Percentiles rank a stretch among this genome's conserved stretches.
These are phyloP conservation scores for Pseudogymnoascus sp. DNA, from an alignment of 2,329 filamentous ascomycete species.

Conservation along the genomic window DNA sequence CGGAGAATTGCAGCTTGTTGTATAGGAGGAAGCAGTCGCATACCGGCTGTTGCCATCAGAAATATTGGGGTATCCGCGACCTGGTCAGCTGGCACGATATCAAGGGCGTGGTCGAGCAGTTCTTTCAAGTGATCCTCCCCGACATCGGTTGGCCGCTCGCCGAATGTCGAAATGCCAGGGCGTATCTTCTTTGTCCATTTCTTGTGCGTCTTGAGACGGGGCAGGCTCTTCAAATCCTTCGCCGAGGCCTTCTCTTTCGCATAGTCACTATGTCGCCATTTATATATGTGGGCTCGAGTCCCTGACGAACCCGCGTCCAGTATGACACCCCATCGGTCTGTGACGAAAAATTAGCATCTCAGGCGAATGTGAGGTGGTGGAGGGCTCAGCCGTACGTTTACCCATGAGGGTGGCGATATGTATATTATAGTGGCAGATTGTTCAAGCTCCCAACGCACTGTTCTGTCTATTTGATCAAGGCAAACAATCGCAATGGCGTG, in stretches of 20 bases:
- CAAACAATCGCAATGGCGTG: background rate
- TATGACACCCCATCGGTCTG: constrained; percentile 79
- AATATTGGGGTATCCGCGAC: constrained; percentile 84
- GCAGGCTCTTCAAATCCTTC: constrained; percentile 60
- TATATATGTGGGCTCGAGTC: constrained; percentile 88
- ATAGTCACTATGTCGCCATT: constrained; percentile 72
- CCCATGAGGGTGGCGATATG: background rate
- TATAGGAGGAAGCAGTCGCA: constrained; percentile 70
- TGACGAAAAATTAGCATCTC: background rate
- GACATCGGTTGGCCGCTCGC: constrained; percentile 64
- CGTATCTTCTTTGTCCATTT: constrained; percentile 90
- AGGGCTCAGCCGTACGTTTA: background rate
- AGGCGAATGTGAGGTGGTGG: background rate
- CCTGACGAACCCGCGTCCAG: constrained; percentile 97
- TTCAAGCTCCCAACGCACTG: background rate
- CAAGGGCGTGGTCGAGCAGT: constrained; percentile 73
- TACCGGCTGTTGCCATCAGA: constrained; percentile 89
- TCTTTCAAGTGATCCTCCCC: constrained; percentile 73
- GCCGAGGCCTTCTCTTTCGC: constrained; percentile 54
- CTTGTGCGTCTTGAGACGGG: constrained; percentile 74
- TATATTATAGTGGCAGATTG: background rate
- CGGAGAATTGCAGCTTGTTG: constrained; percentile 67
- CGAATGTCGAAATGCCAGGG: constrained; percentile 88
- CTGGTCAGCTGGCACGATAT: constrained; percentile 67
- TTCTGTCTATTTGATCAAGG: background rate